These are phyloP conservation scores for Mrakia hoshinonis DNA, from an alignment of 768 basidiomycete genomes.

Conservation along the genomic window DNA sequence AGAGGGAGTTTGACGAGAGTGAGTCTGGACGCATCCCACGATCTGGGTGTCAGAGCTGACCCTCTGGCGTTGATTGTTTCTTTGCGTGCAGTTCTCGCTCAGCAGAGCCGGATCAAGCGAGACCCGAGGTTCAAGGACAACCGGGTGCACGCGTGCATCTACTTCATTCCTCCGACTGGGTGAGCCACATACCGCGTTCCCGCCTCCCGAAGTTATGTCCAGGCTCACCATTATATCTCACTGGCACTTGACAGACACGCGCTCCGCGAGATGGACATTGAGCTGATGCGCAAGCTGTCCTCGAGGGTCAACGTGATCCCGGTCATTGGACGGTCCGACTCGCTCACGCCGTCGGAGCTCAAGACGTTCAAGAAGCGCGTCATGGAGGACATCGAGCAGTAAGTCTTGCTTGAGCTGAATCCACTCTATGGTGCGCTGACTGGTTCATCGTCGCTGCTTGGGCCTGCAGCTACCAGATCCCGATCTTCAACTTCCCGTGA, in stretches of 20 bases:
- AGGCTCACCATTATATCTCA: background rate
- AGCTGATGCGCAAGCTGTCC: conserved; percentile 89
- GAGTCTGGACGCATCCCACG: background rate
- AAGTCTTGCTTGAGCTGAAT: too few species aligned
- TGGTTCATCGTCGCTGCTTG: too few species aligned
- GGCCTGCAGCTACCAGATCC: conserved; percentile 37
- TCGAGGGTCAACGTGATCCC: conserved; percentile 96
- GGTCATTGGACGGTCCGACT: conserved; percentile 76
- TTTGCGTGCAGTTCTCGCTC: conserved; percentile 80
- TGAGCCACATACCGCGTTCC: background rate
- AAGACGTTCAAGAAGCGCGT: conserved; percentile 84
- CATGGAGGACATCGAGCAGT: conserved; percentile 97
- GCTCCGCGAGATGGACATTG: conserved; percentile 27
- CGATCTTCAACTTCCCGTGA: conserved; percentile 92
- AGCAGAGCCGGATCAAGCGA: conserved; percentile 97
- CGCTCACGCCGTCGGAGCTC: conserved; percentile 85
- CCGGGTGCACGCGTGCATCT: conserved; percentile 88
- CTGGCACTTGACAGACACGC: background rate
- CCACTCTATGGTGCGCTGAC: too few species aligned
- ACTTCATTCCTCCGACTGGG: conserved; percentile 84
- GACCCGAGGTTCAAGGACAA: conserved; percentile 99
- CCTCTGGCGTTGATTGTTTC: background rate
- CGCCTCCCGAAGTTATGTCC: background rate
- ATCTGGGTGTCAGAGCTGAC: background rate
- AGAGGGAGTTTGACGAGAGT: conserved; percentile 95